These are phyloP conservation scores for Saccharomycopsis fodiens DNA, from an alignment of 805 yeast genomes.

Conservation along the genomic window DNA sequence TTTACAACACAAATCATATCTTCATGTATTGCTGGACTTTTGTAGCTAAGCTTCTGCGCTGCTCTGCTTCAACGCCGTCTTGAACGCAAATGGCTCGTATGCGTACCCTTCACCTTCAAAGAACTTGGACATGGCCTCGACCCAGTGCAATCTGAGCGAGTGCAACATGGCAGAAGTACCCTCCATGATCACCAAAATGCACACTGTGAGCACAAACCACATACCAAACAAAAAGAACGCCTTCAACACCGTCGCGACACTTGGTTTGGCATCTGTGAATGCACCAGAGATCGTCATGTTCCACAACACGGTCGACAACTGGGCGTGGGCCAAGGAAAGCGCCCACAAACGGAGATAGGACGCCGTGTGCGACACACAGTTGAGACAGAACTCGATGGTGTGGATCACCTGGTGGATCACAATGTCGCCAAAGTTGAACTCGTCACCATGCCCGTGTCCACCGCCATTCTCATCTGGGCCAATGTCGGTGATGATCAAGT, in stretches of 20 bases:
- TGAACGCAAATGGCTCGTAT: constrained; percentile 81
- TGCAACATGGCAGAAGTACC: constrained; percentile 99
- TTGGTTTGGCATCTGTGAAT: constrained; percentile 43
- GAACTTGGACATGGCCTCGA: constrained; percentile 97
- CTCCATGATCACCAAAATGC: constrained; percentile 92
- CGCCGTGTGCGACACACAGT: constrained; percentile 98
- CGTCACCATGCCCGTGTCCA: constrained; percentile 45
- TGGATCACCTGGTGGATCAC: constrained; percentile 97
- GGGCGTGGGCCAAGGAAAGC: constrained; percentile 92
- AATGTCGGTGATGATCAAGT: constrained; percentile 24
- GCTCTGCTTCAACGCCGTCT: constrained; percentile 23
- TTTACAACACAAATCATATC: too few species aligned
- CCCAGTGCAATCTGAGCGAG: constrained; percentile 98
- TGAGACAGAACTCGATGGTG: constrained; percentile 94
- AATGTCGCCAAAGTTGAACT: constrained; percentile 79
- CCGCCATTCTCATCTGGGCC: constrained; percentile 42
- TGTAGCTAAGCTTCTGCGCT: too few species aligned
- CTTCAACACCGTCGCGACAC: constrained; percentile 58
- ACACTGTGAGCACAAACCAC: constrained; percentile 92
- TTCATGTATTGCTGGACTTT: too few species aligned
- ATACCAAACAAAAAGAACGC: constrained; percentile 79
- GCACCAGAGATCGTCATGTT: constrained; percentile 84
- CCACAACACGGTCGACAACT: constrained; percentile 92
- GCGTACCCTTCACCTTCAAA: constrained; percentile 95
- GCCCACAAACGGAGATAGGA: constrained; percentile 97